Evolutionary conservation across 2,329 filamentous ascomycete species (phyloP), one percentile per base, ranked within the genome.

Genomic region (Penicillium fuscoglaucum): DNA sequence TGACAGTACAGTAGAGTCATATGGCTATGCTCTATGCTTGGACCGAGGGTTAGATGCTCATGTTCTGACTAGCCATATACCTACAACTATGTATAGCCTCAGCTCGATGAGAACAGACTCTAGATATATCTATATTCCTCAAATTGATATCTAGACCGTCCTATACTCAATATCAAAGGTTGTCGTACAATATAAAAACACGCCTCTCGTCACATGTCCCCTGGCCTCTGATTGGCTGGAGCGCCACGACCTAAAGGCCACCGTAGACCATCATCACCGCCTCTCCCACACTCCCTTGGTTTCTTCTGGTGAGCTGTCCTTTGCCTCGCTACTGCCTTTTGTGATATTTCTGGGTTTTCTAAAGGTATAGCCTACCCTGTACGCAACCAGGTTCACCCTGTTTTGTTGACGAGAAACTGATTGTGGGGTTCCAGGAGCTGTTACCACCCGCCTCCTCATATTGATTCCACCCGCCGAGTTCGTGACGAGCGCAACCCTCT

Each of bases 161-260:
- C 17, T 21, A 17, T 28, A 12, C 44, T 47, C 31, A 40, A 26
- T 37, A 26, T 35, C 40, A 37, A 35, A 51, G 6, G 9, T 24
- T 26, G 9, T 31, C 19, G 33, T 15, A 41, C 19, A 26, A 13
- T 24, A 54, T 52, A n/a, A 45, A 52, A 41, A 45, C 31, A 49
- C 31, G 24, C 44, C 29, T 19, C 53, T 58, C 44, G 55, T 66
- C 50, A 58, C 59, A 52, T 64, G 63, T 55, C 56, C 64, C 10
- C 29, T 44, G 65, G 55, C 51, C 56, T 60, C 60, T 75, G 72
- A 75, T 75, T 75, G 73, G 73, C 61, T 60, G 65, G 53, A 51
- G 61, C 46, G 62, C 64, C 66, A 62, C 71, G 72, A 64, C 60
- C 63, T 64, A 67, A 73, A 74, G 73, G 73, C 73, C 72, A 75